Base-by-base conservation (phyloP, 163 green algal genomes). In the Chlamydomonas reinhardtii region DNA sequence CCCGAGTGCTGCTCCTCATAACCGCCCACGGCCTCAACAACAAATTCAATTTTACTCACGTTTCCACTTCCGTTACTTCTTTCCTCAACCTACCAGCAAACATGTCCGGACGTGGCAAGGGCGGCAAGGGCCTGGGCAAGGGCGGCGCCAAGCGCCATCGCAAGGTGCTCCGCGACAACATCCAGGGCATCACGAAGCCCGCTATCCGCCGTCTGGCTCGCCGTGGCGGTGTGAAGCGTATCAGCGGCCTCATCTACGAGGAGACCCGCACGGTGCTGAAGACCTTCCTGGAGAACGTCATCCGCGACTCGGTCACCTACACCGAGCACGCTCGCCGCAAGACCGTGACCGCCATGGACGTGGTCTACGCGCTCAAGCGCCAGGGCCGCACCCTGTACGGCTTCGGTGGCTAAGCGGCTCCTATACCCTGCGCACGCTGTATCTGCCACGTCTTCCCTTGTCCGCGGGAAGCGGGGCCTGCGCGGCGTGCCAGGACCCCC, bases 231-330 rank as follows among this genome's bases (percentile, higher is more conserved):
- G 95, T 98, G 77, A 98, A 98, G 95, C 95, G 91, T 76, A 98
- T 98, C 94, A 95, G 90, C 80, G 97, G 97, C 88, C 95, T 99
- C 72, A 99, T 99, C 94, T 99, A 99, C 90, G 96, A 99, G 94
- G 97, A 99, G 96, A 99, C 97, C 70, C 95, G 97, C 90, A 93
- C 94, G 92, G 93, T 98, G 88, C 92, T 98, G 90, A 95, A 98
- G 93, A 82, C 73, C 16, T 78, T 78, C 73, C 73, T 78, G 29
- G 73, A 78, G 73, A 78, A 78, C 73, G 73, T 78, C 39, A 76
- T 76, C 71, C 71, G 71, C 25, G 65, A 72, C n/a, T 72, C 65
- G n/a, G 65, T 72, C 65, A 72, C 65, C 65, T 72, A 99, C 95
- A 98, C 96, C 70, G 96, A 99, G 95, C 96, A 99, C 93, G 96